Evolutionary conservation across 768 basidiomycete species (phyloP), one percentile per base, ranked within the genome.

Genomic region (Auricularia sp.): DNA sequence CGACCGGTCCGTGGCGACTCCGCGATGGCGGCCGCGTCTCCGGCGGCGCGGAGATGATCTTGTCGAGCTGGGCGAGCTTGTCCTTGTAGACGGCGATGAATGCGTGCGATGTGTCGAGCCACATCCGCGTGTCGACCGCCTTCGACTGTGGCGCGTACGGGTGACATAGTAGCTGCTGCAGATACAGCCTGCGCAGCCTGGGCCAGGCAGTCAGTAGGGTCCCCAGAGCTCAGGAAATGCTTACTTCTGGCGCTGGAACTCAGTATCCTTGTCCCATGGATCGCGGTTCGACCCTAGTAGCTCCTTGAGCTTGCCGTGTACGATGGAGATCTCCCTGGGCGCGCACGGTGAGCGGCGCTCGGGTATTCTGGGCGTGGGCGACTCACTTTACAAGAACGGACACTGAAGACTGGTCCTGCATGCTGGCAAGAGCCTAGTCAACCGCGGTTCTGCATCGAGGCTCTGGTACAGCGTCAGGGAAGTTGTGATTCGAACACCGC

Each of bases 51-150:
- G 63, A 29, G 39, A 58, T 63, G 63, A 61, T 63, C 61, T 61
- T 64, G 64, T 94, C 91, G 63, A 92, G 81, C 0, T 78, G 74
- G 51, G 84, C 75, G 70, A 95, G 83, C 59, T 81, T 84, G 67
- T 88, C 82, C 74, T 94, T 94, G 80, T 92, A 95, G 29, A 82
- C 80, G 16, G 88, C 78, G 68, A 96, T 96, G 76, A 93, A 85
- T 45, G 84, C 81, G 75, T 96, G 90, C 44, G 91, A 90, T 0
- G 94, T 95, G 72, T 92, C 89, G 85, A 94, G 91, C 93, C 94
- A 96, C 8, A 96, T 82, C 68, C 89, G 86, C 36, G 83, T 89
- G 72, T 94, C 90, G 51, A 84, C 85, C 76, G 92, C 89, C 72
- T 87, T 86, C 61, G 87, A 85, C 74, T 92, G 89, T 61, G 80